A percentile compares a stretch with the other conserved stretches of the same genome.
phyloP scores from a whole-genome alignment of 228 moss, liverwort and hornwort species.

The Sphagnum fallax region DNA sequence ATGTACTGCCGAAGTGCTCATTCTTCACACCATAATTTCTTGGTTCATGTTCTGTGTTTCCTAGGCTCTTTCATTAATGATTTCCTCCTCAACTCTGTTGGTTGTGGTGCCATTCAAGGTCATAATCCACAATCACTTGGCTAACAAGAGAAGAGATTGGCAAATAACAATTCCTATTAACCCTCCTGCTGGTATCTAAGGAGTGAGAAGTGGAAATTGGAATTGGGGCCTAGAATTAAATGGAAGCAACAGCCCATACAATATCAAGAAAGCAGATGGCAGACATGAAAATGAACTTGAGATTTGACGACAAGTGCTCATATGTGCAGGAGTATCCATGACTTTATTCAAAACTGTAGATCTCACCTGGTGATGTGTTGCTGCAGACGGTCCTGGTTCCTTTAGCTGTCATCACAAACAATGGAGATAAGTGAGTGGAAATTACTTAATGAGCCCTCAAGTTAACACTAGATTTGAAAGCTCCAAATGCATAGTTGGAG shows the following conservation, averaged over 20 bases:
- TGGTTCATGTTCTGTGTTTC: slow-evolving; percentile 21
- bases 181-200: too few species aligned
- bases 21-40: slow-evolving; percentile 43
- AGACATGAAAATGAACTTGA: slow-evolving; percentile 65
- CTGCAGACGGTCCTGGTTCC: slow-evolving; percentile 21
- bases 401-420: slow-evolving; percentile 11
- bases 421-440: background rate
- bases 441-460: too few species aligned
- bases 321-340: slow-evolving; percentile 35
- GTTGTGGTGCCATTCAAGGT: slow-evolving; percentile 60
- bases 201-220: background rate
- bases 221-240: background rate
- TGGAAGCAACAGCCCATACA: background rate
- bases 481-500: too few species aligned
- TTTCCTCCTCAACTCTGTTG: slow-evolving; percentile 30
- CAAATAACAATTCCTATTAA: too few species aligned
- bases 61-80: slow-evolving; percentile 1
- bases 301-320: slow-evolving; percentile 56
- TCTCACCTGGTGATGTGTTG: slow-evolving; percentile 43
- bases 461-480: too few species aligned
- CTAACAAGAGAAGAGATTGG: too few species aligned
- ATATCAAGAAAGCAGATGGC: background rate
- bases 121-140: background rate
- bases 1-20: slow-evolving; percentile 46
- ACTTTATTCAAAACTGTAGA: slow-evolving; percentile 45